A percentile compares a stretch with the other conserved stretches of the same genome.
phyloP scores from a whole-genome alignment of 306 rosid species.

The Prunus davidiana region DNA sequence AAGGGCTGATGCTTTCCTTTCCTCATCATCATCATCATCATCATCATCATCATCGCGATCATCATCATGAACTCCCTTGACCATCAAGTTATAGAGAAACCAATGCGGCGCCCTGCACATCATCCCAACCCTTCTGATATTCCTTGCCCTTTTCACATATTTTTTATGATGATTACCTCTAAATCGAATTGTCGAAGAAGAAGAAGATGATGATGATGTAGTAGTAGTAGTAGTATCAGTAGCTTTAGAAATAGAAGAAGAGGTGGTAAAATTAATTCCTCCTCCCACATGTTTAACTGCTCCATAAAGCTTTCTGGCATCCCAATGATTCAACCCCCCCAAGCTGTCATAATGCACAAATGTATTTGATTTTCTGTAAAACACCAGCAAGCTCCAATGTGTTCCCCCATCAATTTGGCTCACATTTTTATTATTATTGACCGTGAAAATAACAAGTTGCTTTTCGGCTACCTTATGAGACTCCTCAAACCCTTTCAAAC shows the following conservation, averaged over 20 bases:
- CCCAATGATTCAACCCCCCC: neutral
- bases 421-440: neutral
- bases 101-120: neutral
- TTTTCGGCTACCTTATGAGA: neutral
- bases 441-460: constrained; percentile 13
- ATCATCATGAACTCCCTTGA: too few species aligned
- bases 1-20: neutral
- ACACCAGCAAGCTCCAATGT: constrained; percentile 19
- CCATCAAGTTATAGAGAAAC: too few species aligned
- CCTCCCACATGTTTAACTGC: neutral
- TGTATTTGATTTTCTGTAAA: constrained; percentile 9
- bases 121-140: neutral
- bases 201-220: neutral
- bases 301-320: neutral
- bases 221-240: neutral
- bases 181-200: neutral
- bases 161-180: neutral
- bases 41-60: too few species aligned
- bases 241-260: neutral
- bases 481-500: constrained; percentile 4
- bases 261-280: neutral
- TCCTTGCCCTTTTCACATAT: neutral
- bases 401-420: constrained; percentile 3
- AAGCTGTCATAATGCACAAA: constrained; percentile 18
- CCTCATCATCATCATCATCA: neutral